Evolutionary conservation across 2,329 filamentous ascomycete species (phyloP), one percentile per base, ranked within the genome.

Genomic region (Aschersonia sp.): DNA sequence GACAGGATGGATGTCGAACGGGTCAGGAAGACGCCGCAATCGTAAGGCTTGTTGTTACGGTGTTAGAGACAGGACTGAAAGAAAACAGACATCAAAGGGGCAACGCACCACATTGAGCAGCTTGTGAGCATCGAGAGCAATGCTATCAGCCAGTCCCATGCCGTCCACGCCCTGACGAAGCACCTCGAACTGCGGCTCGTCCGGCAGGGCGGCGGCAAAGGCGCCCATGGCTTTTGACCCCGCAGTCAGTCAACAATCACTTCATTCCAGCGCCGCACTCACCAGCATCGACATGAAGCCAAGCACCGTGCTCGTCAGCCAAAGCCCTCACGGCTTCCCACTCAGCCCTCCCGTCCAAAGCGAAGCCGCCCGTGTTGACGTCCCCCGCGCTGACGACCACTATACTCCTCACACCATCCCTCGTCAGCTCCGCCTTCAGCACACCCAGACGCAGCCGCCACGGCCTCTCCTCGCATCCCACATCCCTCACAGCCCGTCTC

Each of bases 261-360:
- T 32, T 28, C 4, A 2, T 45, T 5, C 29, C 31, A 29, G 4
- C n/a, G 5, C 4, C 5, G 2, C 30, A 1, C 70, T 49, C 58
- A 79, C 78, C 78, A 43, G 84, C 89, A 58, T 96, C 91, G 5
- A 91, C 81, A 62, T 97, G 91, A 40, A 96, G 73, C 89, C 89
- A 96, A 1, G 87, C 82, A 1, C 75, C 74, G 54, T 91, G 80
- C 53, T 72, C 68, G 55, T 92, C 82, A 43, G 85, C 88, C 40
- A 95, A 60, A 4, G 69, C 65, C 50, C 89, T 75, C 40, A 96
- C 64, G 48, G 70, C 69, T 48, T 64, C 61, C 69, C 82, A 81
- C 51, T 89, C 79, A 4, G 72, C 69, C 63, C 53, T 1, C 69
- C 76, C 32, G 73, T 85, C 31, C 28, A 66, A 54, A 4, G 86